A percentile compares a stretch with the other conserved stretches of the same genome.
Evolutionary conservation across 2,329 filamentous ascomycete species (phyloP).

Genomic region (Paecilomyces sp.): DNA sequence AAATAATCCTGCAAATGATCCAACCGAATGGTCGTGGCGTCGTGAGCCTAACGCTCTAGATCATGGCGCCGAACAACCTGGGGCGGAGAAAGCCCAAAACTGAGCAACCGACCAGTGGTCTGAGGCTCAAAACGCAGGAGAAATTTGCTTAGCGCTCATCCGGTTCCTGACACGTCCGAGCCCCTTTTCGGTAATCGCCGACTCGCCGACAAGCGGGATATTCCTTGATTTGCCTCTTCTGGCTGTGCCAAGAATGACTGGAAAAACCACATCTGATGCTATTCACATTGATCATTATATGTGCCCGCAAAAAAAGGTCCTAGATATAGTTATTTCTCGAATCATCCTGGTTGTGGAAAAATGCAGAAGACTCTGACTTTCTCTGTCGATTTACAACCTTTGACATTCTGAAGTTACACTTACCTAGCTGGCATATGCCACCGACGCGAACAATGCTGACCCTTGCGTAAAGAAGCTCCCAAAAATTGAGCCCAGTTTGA

Average conservation of each 20-base stretch:
- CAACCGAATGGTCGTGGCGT: background rate
- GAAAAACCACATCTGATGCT: background rate
- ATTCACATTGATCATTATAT: no score
- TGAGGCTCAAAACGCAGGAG: background rate
- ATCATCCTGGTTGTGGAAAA: no score
- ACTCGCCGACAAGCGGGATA: background rate
- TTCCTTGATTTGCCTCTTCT: background rate
- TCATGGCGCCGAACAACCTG: background rate
- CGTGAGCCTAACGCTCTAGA: background rate
- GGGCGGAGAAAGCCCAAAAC: background rate
- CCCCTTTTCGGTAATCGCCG: background rate
- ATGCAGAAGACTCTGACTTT: no score
- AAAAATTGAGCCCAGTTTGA: no score
- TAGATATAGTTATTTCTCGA: no score
- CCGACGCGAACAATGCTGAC: no score
- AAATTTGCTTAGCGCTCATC: background rate
- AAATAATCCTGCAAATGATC: background rate
- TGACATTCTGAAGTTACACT: no score
- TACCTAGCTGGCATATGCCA: no score
- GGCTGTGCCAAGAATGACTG: background rate
- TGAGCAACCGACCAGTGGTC: background rate
- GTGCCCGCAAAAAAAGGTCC: no score
- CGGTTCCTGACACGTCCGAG: background rate
- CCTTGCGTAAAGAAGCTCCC: no score
- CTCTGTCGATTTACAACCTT: no score